Base-by-base conservation (phyloP, 495 filamentous ascomycete species). In the Melanomma pulvis-pyrius region DNA sequence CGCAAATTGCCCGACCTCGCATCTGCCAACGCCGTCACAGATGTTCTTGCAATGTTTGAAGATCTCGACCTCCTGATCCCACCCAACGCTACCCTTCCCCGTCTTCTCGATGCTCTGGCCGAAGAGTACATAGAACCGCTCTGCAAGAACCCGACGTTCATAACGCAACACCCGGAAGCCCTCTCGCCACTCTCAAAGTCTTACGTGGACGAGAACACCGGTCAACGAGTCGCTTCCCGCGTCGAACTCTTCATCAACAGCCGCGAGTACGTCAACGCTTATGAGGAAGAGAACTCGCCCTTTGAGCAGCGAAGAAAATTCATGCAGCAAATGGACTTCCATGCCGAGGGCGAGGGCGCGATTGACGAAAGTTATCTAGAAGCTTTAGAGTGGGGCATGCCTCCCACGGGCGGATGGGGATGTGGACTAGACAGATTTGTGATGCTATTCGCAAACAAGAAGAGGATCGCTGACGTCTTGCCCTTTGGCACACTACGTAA, bases 251-350 rank as follows among this genome's bases (percentile, higher is more conserved):
- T 97, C 78, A 84, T 97, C 71, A 74, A 83, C 44, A 87, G 88
- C 15, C 82, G 82, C 49, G 94, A 98, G 72, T 78, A 96, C 32
- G 90, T 93, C 9, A 98, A 98, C 75, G 91, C 90, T 72, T 98
- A 98, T 79, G 94, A 98, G 78, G 94, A 98, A 78, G 94, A 98
- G 77, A 98, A 98, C 77, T 90, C 90, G 48, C 96, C 94, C 0
- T 87, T 87, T 29, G 90, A 89, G 63, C 94, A 98, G 76, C 82
- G 91, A 24, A 81, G 86, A 56, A 98, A 98, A 75, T 93, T 98
- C 59, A 76, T 82, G 61, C 80, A 84, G 62, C 88, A 90, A 71
- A 63, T 84, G 2, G 74, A 77, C 28, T 83, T 70, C 34, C 66
- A 73, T 5, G 55, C 71, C 1, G 75, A 76, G 44, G 71, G 61